phyloP scores from a whole-genome alignment of 352 stramenopile genomes.

The Globisporangium middletonii region DNA sequence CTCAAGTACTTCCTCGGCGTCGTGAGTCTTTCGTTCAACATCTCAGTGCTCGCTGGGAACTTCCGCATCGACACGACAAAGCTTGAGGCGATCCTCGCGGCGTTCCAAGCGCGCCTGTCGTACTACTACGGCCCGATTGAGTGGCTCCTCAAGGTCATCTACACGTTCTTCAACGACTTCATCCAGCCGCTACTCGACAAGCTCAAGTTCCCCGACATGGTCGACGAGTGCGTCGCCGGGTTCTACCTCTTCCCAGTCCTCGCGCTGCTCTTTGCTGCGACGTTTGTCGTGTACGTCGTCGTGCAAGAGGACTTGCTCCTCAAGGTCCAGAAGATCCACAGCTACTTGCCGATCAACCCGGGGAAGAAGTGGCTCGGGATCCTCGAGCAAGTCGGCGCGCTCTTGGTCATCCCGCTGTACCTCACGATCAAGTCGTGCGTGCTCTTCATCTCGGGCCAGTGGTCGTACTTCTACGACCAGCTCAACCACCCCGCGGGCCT shows the following conservation, averaged over 20 bases:
- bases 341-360: constrained; percentile 29
- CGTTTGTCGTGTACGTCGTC: constrained; percentile 49
- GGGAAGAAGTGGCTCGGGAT: constrained; percentile 24
- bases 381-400: constrained; percentile 34
- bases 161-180: constrained; percentile 29
- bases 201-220: constrained; percentile 24
- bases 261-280: constrained; percentile 25
- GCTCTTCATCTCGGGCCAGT: constrained; percentile 44
- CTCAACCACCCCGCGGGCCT: neutral
- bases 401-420: constrained; percentile 54
- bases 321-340: constrained; percentile 50
- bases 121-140: constrained; percentile 24
- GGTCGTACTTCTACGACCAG: constrained; percentile 24
- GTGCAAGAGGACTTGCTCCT: constrained; percentile 51
- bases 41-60: constrained; percentile 33
- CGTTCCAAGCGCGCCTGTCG: constrained; percentile 17
- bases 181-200: constrained; percentile 27
- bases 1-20: constrained; percentile 48
- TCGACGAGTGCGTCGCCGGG: constrained; percentile 29
- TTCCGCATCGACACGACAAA: constrained; percentile 19
- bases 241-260: constrained; percentile 31
- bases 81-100: constrained; percentile 17
- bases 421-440: constrained; percentile 55
- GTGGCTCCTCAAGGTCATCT: constrained; percentile 18
- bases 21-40: constrained; percentile 61